Evolutionary conservation across 176 grass and related monocot genomes (phyloP).

Genomic region (Triticum aestivum): DNA sequence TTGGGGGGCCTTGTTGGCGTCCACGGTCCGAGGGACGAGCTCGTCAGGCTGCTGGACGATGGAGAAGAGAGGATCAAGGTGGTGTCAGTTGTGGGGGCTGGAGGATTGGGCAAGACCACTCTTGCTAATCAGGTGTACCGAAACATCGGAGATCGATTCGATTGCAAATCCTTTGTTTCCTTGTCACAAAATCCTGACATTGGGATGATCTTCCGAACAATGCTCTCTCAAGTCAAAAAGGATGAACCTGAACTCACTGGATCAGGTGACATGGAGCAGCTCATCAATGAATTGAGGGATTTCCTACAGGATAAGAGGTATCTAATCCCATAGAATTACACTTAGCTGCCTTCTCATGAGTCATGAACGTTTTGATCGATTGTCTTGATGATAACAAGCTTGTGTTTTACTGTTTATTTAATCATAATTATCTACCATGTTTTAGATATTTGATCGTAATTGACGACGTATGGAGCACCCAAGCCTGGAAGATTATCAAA

Average conservation of each 20-base stretch:
- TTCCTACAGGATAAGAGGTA: conserved; percentile 47
- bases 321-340: not conserved
- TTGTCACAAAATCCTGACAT: conserved; percentile 38
- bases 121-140: conserved; percentile 41
- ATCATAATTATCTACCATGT: not conserved
- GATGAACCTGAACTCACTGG: not conserved
- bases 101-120: conserved; percentile 49
- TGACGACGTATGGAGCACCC: conserved; percentile 43
- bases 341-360: not conserved
- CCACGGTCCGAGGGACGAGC: conserved; percentile 22
- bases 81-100: conserved; percentile 40
- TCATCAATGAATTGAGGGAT: conserved; percentile 33
- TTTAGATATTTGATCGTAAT: conserved; percentile 43
- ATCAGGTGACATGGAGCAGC: not conserved
- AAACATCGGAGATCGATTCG: not conserved
- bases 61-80: conserved; percentile 18
- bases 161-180: conserved; percentile 37
- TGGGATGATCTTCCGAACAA: conserved; percentile 12
- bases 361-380: not conserved
- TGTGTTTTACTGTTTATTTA: not conserved
- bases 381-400: not conserved
- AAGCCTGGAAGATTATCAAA: conserved; percentile 41
- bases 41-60: conserved; percentile 18
- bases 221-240: conserved; percentile 29
- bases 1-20: not conserved